These are phyloP conservation scores for Takashimella koratensis DNA, from an alignment of 1,284 basidiomycete genomes.

Conservation along the genomic window DNA sequence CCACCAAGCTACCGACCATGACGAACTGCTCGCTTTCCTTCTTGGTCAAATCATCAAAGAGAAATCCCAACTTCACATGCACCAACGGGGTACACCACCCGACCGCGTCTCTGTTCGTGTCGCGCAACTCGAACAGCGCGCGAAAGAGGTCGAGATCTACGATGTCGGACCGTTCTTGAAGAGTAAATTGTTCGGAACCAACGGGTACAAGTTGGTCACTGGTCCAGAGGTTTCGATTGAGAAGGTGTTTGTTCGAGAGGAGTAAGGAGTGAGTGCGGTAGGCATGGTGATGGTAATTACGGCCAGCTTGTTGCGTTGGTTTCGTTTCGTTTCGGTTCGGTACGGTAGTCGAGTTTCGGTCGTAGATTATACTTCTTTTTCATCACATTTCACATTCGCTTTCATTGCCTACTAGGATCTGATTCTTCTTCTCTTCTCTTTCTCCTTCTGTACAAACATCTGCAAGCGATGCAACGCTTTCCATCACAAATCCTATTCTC, in stretches of 20 bases:
- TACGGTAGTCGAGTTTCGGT: too few species aligned
- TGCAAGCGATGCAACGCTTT: too few species aligned
- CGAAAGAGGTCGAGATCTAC: constrained; percentile 91
- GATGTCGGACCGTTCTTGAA: constrained; percentile 81
- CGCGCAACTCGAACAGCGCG: constrained; percentile 74
- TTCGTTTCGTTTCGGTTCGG: too few species aligned
- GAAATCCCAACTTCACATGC: constrained; percentile 76
- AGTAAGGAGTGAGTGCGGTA: constrained; percentile 5
- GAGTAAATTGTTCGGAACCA: constrained; percentile 79
- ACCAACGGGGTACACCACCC: constrained; percentile 69
- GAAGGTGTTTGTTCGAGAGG: constrained; percentile 37
- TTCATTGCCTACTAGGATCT: too few species aligned
- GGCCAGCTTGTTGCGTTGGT: too few species aligned
- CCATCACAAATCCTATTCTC: too few species aligned
- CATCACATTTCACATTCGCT: too few species aligned
- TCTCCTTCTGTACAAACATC: too few species aligned
- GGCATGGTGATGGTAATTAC: too few species aligned
- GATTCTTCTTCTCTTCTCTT: too few species aligned
- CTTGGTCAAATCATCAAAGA: constrained; percentile 94
- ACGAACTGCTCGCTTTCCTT: constrained; percentile 91
- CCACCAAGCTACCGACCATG: constrained; percentile 87
- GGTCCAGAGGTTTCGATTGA: constrained; percentile 32
- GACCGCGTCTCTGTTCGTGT: constrained; percentile 69
- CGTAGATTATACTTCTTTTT: too few species aligned
- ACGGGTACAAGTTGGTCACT: constrained; percentile 67